Conservation (phyloP, 441 rosid species). For the Arabidopsis hybrid region DNA sequence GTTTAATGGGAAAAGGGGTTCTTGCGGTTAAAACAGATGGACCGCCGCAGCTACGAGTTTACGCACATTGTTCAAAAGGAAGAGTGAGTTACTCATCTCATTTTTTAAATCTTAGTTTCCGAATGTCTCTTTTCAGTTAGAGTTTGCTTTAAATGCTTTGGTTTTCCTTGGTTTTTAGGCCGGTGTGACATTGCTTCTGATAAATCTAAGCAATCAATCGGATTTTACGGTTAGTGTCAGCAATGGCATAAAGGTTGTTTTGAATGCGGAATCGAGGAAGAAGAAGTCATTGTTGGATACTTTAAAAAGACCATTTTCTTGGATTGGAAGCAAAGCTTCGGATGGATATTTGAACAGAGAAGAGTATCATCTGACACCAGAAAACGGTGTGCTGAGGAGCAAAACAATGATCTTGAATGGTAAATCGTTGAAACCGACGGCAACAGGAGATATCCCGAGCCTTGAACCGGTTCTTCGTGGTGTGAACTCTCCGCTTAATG, state of each 20-base stretch:
- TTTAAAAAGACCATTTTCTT: slow-evolving; percentile 66
- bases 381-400: slow-evolving; percentile 68
- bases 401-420: slow-evolving; percentile 83
- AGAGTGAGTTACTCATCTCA: slow-evolving; percentile 60
- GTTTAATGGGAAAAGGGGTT: slow-evolving; percentile 91
- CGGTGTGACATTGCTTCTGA: slow-evolving; percentile 81
- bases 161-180: slow-evolving; percentile 49
- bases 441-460: slow-evolving; percentile 62
- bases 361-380: slow-evolving; percentile 90
- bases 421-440: slow-evolving; percentile 58
- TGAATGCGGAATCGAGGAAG: slow-evolving; percentile 36
- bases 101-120: background rate
- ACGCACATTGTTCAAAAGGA: slow-evolving; percentile 94
- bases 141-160: background rate
- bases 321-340: slow-evolving; percentile 65
- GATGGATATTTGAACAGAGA: slow-evolving; percentile 62
- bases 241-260: slow-evolving; percentile 50
- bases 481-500: slow-evolving; percentile 56
- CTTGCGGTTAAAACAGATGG: slow-evolving; percentile 61
- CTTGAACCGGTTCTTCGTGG: slow-evolving; percentile 60
- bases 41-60: slow-evolving; percentile 71
- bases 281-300: slow-evolving; percentile 52
- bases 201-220: slow-evolving; percentile 81
- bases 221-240: slow-evolving; percentile 55
- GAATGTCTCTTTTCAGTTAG: background rate